A percentile compares a stretch with the other conserved stretches of the same genome.
phyloP scores from a whole-genome alignment of 75 land plant species.

The Pinus albicaulis region DNA sequence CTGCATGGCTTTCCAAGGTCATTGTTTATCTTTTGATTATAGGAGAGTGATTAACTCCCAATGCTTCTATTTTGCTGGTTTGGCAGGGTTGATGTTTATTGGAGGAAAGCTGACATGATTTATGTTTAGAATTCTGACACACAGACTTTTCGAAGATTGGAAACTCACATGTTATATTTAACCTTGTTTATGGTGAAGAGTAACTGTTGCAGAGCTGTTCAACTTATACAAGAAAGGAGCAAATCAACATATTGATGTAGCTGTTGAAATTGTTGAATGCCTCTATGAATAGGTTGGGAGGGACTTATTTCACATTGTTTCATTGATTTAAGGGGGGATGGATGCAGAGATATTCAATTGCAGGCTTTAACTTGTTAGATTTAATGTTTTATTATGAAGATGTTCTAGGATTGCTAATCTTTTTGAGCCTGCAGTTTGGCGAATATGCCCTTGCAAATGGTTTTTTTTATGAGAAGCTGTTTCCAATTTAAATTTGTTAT shows the following conservation, averaged over 20 bases:
- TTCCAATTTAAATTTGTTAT: not conserved
- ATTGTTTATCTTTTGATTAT: not conserved
- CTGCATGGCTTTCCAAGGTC: too few relatives aligned
- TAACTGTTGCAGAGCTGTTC: conserved; percentile 6
- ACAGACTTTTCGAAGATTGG: conserved; percentile 1
- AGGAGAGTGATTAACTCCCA: conserved; percentile 12
- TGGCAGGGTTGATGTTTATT: conserved; percentile 53
- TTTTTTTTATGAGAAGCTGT: conserved; percentile 3
- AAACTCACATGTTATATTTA: conserved; percentile 8
- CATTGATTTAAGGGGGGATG: not conserved
- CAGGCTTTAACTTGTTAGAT: not conserved
- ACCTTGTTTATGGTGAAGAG: conserved; percentile 9
- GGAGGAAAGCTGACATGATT: conserved; percentile 38
- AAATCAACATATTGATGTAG: not conserved
- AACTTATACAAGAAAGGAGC: not conserved
- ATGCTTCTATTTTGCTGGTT: conserved; percentile 27
- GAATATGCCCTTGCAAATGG: conserved; percentile 6
- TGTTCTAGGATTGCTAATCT: conserved; percentile 6
- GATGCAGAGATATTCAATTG: conserved; percentile 5
- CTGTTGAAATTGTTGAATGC: not conserved
- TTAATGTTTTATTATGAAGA: not conserved
- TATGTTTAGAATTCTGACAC: conserved; percentile 9
- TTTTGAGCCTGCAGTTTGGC: conserved; percentile 9
- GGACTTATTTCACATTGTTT: not conserved
- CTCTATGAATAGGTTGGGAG: not conserved